Evolutionary conservation across 169 alveolate species (phyloP).

Genomic region (Babesia bovis): DNA sequence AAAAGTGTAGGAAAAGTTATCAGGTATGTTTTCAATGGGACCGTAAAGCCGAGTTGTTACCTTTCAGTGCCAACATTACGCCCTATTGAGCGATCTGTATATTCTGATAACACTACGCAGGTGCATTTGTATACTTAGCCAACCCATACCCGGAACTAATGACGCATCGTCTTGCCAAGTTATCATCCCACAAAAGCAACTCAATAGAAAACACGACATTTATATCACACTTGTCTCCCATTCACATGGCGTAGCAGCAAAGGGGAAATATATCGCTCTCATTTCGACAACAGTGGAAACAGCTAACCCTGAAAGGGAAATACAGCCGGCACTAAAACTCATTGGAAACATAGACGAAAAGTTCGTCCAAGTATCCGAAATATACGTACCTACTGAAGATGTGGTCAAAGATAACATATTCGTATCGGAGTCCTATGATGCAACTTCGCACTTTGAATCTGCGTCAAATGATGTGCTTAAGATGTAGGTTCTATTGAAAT

Average conservation of each 20-base stretch:
- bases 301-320: constrained; percentile 88
- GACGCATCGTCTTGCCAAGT: constrained; percentile 93
- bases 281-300: constrained; percentile 96
- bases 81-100: too few species aligned
- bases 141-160: constrained; percentile 93
- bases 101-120: constrained; percentile 70
- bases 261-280: constrained; percentile 94
- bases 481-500: constrained; percentile 64
- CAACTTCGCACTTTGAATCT: constrained; percentile 96
- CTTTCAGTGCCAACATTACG: neutral
- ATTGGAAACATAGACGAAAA: constrained; percentile 91
- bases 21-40: constrained; percentile 27
- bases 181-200: constrained; percentile 93
- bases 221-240: constrained; percentile 92
- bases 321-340: constrained; percentile 91
- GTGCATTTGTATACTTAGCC: constrained; percentile 91
- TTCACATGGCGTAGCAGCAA: constrained; percentile 91
- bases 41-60: neutral
- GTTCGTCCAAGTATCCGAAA: constrained; percentile 87
- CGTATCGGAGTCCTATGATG: constrained; percentile 93
- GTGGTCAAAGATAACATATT: constrained; percentile 87
- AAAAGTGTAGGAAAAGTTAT: constrained; percentile 76
- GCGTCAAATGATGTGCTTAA: constrained; percentile 93
- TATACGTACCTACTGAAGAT: constrained; percentile 87
- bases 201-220: constrained; percentile 89